phyloP scores from a whole-genome alignment of 208 protist species.

The Porcisia hertigi region DNA sequence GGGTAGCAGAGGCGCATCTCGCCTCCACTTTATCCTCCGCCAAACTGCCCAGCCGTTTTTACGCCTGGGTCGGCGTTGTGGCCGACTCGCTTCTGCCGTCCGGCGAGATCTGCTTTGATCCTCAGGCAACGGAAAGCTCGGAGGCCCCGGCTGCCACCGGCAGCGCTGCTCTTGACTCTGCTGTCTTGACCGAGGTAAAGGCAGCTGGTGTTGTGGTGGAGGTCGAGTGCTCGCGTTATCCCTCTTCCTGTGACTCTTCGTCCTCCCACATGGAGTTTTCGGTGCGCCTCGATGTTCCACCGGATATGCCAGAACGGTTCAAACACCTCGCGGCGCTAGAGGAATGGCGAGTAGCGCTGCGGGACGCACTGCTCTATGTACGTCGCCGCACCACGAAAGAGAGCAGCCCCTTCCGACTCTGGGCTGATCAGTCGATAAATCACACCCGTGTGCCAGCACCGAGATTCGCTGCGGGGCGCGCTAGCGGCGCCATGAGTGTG shows the following conservation, averaged over 20 bases:
- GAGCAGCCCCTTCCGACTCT: not conserved
- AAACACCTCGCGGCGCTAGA: conserved; percentile 31
- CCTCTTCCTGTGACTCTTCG: not conserved
- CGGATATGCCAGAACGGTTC: conserved; percentile 23
- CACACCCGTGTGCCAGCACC: not conserved
- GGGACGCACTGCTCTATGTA: conserved; percentile 63
- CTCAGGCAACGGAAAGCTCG: not conserved
- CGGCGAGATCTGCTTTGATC: not conserved
- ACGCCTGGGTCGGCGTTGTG: conserved; percentile 2
- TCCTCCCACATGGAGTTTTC: conserved; percentile 21
- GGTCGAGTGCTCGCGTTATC: conserved; percentile 7
- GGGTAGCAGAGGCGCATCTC: not conserved
- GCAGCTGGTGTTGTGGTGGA: conserved; percentile 41
- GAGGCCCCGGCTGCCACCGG: not conserved
- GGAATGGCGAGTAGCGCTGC: conserved; percentile 50
- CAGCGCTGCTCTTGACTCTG: conserved; percentile 37
- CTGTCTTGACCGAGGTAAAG: conserved; percentile 41
- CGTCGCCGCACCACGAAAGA: conserved; percentile 33
- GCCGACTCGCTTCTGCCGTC: conserved; percentile 4
- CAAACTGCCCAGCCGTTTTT: not conserved
- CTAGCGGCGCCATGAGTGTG: not conserved
- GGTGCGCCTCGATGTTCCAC: conserved; percentile 29
- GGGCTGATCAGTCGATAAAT: not conserved
- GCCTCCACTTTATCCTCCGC: not conserved
- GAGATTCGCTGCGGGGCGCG: no score